Conservation (phyloP, 805 yeast genomes). For the Wickerhamomyces ciferrii region DNA sequence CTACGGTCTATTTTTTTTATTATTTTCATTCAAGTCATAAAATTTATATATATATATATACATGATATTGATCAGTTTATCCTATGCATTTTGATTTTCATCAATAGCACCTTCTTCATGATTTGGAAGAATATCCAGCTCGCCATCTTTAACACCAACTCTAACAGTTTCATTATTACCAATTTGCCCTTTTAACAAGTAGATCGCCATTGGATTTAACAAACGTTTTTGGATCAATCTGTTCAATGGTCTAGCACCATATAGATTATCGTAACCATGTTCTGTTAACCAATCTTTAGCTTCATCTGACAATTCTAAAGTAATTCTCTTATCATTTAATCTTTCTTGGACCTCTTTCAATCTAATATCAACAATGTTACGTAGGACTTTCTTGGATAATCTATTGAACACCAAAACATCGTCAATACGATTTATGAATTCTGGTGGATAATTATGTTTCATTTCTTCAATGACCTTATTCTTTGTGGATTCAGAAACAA, state of each 20-base stretch:
- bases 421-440: slow-evolving; percentile 89
- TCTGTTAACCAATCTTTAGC: slow-evolving; percentile 79
- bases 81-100: no score
- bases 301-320: slow-evolving; percentile 44
- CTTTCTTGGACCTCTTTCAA: slow-evolving; percentile 77
- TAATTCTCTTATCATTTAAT: slow-evolving; percentile 72
- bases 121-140: slow-evolving; percentile 41
- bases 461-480: slow-evolving; percentile 59
- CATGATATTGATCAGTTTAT: no score
- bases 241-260: slow-evolving; percentile 96
- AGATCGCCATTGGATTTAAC: slow-evolving; percentile 84
- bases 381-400: slow-evolving; percentile 68
- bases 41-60: no score
- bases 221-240: slow-evolving; percentile 78
- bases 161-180: slow-evolving; percentile 49
- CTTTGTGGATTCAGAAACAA: slow-evolving; percentile 49
- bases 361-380: slow-evolving; percentile 81
- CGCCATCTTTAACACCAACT: slow-evolving; percentile 40
- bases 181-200: slow-evolving; percentile 75
- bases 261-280: slow-evolving; percentile 84
- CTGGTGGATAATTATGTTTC: slow-evolving; percentile 82
- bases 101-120: slow-evolving; percentile 29
- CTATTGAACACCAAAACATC: slow-evolving; percentile 93
- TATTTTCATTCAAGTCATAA: no score
- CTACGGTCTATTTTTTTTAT: no score